Evolutionary conservation across 805 yeast genomes (phyloP).

Genomic region (Peterozyma toletana): DNA sequence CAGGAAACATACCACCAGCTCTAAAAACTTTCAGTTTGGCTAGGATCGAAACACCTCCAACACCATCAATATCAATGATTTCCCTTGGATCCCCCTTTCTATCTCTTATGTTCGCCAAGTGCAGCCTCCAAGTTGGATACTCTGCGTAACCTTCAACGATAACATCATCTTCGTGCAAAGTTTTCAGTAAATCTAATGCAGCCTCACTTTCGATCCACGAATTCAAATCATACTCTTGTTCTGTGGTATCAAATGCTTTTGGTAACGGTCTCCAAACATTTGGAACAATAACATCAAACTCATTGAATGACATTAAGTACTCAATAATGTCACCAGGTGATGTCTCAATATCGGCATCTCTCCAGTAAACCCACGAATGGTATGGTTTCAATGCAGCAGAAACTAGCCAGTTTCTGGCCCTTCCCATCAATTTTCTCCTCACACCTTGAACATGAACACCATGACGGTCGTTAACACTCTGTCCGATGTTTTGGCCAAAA

Average conservation of each 20-base stretch:
- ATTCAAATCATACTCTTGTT: conserved; percentile 93
- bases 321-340: conserved; percentile 73
- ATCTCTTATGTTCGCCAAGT: conserved; percentile 66
- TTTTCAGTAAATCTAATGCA: conserved; percentile 59
- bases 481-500: conserved; percentile 80
- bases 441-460: conserved; percentile 83
- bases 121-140: conserved; percentile 81
- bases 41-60: conserved; percentile 79
- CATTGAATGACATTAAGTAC: conserved; percentile 54
- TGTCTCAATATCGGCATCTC: conserved; percentile 82
- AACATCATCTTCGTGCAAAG: conserved; percentile 71
- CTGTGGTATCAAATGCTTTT: conserved; percentile 68
- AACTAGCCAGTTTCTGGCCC: conserved; percentile 81
- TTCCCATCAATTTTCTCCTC: conserved; percentile 77
- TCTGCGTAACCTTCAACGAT: conserved; percentile 87
- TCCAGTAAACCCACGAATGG: conserved; percentile 89
- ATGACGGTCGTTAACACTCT: conserved; percentile 77
- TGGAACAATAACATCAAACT: conserved; percentile 69
- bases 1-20: conserved; percentile 79
- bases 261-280: conserved; percentile 98
- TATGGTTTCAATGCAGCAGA: conserved; percentile 70
- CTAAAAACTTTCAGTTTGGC: conserved; percentile 71
- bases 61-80: conserved; percentile 71
- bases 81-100: conserved; percentile 54
- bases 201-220: conserved; percentile 91